Conservation (phyloP, 2,329 filamentous ascomycete species). For the Hortaea sp. region DNA sequence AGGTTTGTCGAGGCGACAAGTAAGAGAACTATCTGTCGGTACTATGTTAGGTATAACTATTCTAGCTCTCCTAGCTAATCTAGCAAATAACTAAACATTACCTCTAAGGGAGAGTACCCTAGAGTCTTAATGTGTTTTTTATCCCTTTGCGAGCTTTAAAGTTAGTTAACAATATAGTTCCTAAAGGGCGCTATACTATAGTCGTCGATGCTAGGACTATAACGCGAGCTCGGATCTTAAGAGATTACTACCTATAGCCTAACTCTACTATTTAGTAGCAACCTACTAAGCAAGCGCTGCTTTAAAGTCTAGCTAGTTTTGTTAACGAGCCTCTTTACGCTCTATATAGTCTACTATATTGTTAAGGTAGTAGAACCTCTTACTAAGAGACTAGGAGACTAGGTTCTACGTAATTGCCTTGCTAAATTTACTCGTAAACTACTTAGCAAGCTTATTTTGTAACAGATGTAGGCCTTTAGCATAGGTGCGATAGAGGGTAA, state of each 20-base stretch:
- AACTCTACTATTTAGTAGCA: background rate
- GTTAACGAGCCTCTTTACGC: background rate
- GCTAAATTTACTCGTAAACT: background rate
- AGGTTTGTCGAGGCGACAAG: too few species aligned
- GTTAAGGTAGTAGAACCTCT: background rate
- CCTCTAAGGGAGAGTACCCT: too few species aligned
- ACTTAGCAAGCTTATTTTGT: background rate
- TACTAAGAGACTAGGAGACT: background rate
- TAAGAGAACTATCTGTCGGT: too few species aligned
- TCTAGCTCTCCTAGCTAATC: too few species aligned
- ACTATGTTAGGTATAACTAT: too few species aligned
- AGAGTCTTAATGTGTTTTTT: too few species aligned
- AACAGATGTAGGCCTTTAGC: background rate
- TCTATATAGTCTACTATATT: background rate
- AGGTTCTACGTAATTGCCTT: background rate
- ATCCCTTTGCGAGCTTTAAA: background rate
- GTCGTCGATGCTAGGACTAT: background rate
- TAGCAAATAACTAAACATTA: too few species aligned
- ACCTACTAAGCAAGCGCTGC: background rate
- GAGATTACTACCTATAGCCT: background rate
- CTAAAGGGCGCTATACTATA: background rate
- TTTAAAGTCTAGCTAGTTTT: background rate
- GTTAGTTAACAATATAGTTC: background rate
- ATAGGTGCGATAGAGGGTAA: background rate
- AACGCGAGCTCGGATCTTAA: background rate